phyloP scores from a whole-genome alignment of 352 stramenopile species.

The Thalassiosira hispida region DNA sequence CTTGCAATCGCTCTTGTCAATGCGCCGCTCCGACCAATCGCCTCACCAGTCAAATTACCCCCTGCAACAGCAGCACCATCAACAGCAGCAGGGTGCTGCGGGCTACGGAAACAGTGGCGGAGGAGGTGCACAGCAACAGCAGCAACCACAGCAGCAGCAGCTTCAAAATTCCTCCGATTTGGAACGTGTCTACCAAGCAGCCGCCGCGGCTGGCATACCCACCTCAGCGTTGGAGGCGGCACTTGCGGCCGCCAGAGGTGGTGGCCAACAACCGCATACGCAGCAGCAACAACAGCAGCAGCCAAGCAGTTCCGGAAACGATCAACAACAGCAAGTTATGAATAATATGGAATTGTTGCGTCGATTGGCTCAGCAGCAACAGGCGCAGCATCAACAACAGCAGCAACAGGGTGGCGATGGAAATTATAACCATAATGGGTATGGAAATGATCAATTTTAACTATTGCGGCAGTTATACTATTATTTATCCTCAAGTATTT shows the following conservation, averaged over 20 bases:
- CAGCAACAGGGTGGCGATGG: constrained; percentile 15
- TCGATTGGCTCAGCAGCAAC: constrained; percentile 26
- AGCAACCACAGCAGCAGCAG: constrained; percentile 12
- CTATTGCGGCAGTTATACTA: neutral
- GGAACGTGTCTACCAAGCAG: constrained; percentile 47
- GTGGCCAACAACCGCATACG: constrained; percentile 6
- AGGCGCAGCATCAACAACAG: constrained; percentile 37
- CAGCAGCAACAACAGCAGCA: constrained; percentile 29
- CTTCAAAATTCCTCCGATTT: constrained; percentile 32
- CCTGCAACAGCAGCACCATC: constrained; percentile 5
- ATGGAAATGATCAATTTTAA: constrained; percentile 38
- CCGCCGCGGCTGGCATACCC: constrained; percentile 42
- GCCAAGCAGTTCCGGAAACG: constrained; percentile 14
- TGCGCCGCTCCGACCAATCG: constrained; percentile 24
- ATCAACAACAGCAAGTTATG: constrained; percentile 21
- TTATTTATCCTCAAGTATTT: no score
- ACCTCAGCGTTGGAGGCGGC: constrained; percentile 44
- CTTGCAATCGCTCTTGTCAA: constrained; percentile 44
- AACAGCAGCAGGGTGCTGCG: constrained; percentile 14
- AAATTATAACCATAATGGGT: constrained; percentile 37
- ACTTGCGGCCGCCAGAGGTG: constrained; percentile 17
- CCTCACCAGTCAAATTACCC: neutral
- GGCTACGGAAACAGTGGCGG: constrained; percentile 4
- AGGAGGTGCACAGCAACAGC: constrained; percentile 10
- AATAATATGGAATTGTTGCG: constrained; percentile 44